phyloP scores from a whole-genome alignment of 164 flowering plant species.

The Tetrastigma voinierianum region DNA sequence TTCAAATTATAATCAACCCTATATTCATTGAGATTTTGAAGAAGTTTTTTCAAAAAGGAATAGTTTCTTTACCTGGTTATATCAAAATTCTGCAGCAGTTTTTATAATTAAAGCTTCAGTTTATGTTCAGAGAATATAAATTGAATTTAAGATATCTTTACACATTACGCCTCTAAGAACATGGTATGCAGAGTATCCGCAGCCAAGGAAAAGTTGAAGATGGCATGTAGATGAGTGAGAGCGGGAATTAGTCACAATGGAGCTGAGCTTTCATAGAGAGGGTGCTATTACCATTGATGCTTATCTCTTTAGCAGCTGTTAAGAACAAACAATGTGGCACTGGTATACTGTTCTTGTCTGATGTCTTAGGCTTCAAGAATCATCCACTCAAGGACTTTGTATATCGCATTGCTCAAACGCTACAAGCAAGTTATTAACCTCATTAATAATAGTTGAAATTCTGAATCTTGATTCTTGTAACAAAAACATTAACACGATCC shows the following conservation, averaged over 20 bases:
- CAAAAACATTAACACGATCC: no score
- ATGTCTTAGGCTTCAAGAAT: slow-evolving; percentile 76
- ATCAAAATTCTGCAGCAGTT: slow-evolving; percentile 1
- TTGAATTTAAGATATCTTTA: slow-evolving; percentile 16
- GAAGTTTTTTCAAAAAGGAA: not conserved
- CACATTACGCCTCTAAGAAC: slow-evolving; percentile 13
- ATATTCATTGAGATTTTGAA: not conserved
- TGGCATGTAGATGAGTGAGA: slow-evolving; percentile 53
- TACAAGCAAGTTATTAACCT: slow-evolving; percentile 63
- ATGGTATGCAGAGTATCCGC: slow-evolving; percentile 23
- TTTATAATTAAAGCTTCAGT: slow-evolving; percentile 58
- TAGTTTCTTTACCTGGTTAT: slow-evolving; percentile 4
- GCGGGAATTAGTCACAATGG: slow-evolving; percentile 84
- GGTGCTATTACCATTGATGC: slow-evolving; percentile 51
- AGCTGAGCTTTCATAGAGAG: slow-evolving; percentile 70
- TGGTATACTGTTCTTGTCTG: slow-evolving; percentile 77
- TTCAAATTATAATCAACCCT: no score
- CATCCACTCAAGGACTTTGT: slow-evolving; percentile 85
- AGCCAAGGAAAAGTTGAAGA: slow-evolving; percentile 49
- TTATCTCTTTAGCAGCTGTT: slow-evolving; percentile 70
- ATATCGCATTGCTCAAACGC: slow-evolving; percentile 85
- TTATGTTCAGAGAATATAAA: slow-evolving; percentile 50
- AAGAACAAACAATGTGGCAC: slow-evolving; percentile 86
- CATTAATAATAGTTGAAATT: not conserved
- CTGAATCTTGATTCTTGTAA: not conserved